Conservation (phyloP, 169 alveolate species). For the Cryptosporidium meleagridis region DNA sequence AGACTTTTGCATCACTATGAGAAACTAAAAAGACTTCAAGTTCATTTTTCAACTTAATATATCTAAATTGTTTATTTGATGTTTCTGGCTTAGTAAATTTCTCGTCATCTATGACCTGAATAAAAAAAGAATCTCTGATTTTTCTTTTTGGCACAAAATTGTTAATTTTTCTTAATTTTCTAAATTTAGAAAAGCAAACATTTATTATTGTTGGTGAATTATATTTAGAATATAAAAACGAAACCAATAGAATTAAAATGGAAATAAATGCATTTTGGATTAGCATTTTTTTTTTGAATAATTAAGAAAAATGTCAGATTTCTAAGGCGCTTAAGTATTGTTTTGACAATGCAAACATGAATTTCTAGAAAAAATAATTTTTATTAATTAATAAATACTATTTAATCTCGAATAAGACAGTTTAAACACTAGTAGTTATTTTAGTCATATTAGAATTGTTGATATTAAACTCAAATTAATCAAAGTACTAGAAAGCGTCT, state of each 20-base stretch:
- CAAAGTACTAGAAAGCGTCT: too few relatives aligned
- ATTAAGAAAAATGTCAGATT: background rate
- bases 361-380: too few relatives aligned
- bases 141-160: background rate
- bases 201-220: background rate
- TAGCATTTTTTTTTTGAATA: background rate
- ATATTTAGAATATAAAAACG: background rate
- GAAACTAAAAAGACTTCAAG: constrained; percentile 80
- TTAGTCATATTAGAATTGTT: too few relatives aligned
- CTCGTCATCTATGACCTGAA: background rate
- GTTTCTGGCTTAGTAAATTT: constrained; percentile 24
- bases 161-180: background rate
- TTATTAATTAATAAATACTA: too few relatives aligned
- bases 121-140: background rate
- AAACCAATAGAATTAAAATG: background rate
- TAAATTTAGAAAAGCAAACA: background rate
- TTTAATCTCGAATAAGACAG: background rate
- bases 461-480: too few relatives aligned
- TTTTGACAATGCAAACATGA: too few relatives aligned
- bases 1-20: constrained; percentile 78
- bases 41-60: constrained; percentile 78
- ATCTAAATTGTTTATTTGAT: constrained; percentile 44
- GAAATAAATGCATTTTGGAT: background rate
- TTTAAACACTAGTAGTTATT: too few relatives aligned
- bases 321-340: background rate